Percentiles rank a stretch among this genome's conserved stretches.
Evolutionary conservation across 2,329 filamentous ascomycete species (phyloP).

Genomic region (Botryotinia globosa): DNA sequence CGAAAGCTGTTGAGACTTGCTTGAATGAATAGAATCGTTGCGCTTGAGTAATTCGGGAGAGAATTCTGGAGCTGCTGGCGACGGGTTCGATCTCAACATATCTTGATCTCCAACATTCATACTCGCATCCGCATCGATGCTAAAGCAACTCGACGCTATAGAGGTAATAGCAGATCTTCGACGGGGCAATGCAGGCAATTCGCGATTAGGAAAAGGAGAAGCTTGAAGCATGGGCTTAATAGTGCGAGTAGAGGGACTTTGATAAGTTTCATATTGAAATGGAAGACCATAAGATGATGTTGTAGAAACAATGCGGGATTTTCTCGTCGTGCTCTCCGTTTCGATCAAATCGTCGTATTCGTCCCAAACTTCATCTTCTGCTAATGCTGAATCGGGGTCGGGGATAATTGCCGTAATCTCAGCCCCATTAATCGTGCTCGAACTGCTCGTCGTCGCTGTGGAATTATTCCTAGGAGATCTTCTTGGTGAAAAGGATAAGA

Average conservation of each 20-base stretch:
- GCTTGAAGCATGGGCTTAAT: not conserved
- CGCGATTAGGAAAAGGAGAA: not conserved
- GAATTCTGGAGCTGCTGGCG: constrained; percentile 46
- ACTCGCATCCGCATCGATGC: constrained; percentile 53
- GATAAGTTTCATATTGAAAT: constrained; percentile 54
- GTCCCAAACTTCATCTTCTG: constrained; percentile 92
- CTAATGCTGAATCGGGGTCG: constrained; percentile 59
- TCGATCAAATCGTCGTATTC: constrained; percentile 90
- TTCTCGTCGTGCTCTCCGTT: constrained; percentile 50
- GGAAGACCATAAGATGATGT: constrained; percentile 56
- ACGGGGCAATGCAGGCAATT: constrained; percentile 18
- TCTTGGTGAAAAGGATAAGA: constrained; percentile 63
- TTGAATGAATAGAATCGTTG: constrained; percentile 33
- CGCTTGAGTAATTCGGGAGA: constrained; percentile 44
- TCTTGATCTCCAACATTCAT: constrained; percentile 42
- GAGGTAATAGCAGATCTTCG: constrained; percentile 25
- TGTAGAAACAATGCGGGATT: constrained; percentile 48
- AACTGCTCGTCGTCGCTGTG: constrained; percentile 54
- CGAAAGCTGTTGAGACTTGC: constrained; percentile 22
- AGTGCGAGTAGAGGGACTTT: constrained; percentile 26
- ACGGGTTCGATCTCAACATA: constrained; percentile 45
- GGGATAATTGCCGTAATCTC: constrained; percentile 67
- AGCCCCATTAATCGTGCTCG: constrained; percentile 53
- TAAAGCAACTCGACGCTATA: constrained; percentile 52
- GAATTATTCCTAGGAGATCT: constrained; percentile 69